A percentile compares a stretch with the other conserved stretches of the same genome.
Conservation (phyloP, 2,329 filamentous ascomycete species). For the Cladosporium sphaerospermum region DNA sequence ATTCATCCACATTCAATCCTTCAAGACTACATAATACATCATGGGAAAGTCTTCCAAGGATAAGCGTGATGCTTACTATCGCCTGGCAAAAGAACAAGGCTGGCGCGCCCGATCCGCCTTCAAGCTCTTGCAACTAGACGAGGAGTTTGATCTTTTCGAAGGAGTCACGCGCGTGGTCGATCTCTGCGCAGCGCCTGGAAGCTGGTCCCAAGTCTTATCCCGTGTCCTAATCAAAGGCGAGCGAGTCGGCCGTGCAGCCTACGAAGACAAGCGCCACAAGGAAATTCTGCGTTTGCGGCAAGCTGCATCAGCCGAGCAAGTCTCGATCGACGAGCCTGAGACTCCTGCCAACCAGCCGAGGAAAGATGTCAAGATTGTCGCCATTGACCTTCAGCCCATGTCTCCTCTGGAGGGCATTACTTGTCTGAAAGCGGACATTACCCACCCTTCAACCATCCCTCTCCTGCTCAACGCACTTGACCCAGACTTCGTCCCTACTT, state of each 20-base stretch:
- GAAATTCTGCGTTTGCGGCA: conserved; percentile 20
- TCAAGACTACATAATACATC: not conserved
- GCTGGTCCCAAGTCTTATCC: conserved; percentile 95
- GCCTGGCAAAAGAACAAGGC: conserved; percentile 96
- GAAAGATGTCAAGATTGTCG: conserved; percentile 76
- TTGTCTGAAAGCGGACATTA: conserved; percentile 91
- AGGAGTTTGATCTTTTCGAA: conserved; percentile 90
- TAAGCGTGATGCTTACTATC: conserved; percentile 96
- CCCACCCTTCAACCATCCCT: conserved; percentile 90
- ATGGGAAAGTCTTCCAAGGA: conserved; percentile 85
- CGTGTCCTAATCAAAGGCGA: conserved; percentile 90
- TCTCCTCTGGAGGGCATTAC: conserved; percentile 87
- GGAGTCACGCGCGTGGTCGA: conserved; percentile 90
- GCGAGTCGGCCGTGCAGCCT: conserved; percentile 76
- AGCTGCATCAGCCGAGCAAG: not conserved
- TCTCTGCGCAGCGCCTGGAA: conserved; percentile 89
- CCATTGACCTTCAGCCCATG: conserved; percentile 95
- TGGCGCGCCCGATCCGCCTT: conserved; percentile 96
- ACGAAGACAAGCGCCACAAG: conserved; percentile 74
- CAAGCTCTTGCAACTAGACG: conserved; percentile 93
- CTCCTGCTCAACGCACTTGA: conserved; percentile 81
- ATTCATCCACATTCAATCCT: not conserved
- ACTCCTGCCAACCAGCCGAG: conserved; percentile 14
- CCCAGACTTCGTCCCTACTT: conserved; percentile 46
- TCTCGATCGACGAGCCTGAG: not conserved